Base-by-base conservation (phyloP, 192 early-diverging fungal species). In the Cetraspora pellucida region DNA sequence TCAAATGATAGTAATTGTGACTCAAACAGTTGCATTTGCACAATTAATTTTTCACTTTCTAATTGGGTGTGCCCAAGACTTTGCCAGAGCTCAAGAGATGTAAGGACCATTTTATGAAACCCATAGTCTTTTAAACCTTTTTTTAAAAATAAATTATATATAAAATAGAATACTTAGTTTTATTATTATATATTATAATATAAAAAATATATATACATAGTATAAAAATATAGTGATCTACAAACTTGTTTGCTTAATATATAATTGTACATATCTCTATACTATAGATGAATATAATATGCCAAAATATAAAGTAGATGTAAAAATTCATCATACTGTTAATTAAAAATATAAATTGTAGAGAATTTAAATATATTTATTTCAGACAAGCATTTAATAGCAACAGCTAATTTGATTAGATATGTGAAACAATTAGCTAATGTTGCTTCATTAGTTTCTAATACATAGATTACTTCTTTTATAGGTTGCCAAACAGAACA, bases 401-500 rank as follows among this genome's bases (percentile, higher is more conserved):
- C 57, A 14, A 59, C 21, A n/a, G 57, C 57, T 21, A 59, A 25
- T 21, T 59, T n/a, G 1, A 57, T 59, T 23, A 59, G 3, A 59
- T 59, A 59, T 23, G n/a, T 21, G 9, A 59, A 59, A 21, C 57
- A 59, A 59, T 59, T n/a, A 23, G 57, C 57, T 59, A 59, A 59
- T 59, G 23, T 59, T 59, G 23, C 57, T n/a, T 11, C n/a, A 25
- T 59, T 59, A 9, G 8, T 25, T 59, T 59, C 57, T 59, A 59
- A 25, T 23, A 21, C 23, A 59, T 59, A n/a, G 9, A 59, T 59
- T n/a, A 19, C 11, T 23, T 23, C 21, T 59, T 59, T 59, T 59
- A 59, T 59, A n/a, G 57, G 23, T 59, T 19, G 11, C 57, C 57
- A 59, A 59, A 59, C 23, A n/a, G 23, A 59, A n/a, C 57, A n/a